Conservation (phyloP, 306 rosid species). For the Rosa chinensis region DNA sequence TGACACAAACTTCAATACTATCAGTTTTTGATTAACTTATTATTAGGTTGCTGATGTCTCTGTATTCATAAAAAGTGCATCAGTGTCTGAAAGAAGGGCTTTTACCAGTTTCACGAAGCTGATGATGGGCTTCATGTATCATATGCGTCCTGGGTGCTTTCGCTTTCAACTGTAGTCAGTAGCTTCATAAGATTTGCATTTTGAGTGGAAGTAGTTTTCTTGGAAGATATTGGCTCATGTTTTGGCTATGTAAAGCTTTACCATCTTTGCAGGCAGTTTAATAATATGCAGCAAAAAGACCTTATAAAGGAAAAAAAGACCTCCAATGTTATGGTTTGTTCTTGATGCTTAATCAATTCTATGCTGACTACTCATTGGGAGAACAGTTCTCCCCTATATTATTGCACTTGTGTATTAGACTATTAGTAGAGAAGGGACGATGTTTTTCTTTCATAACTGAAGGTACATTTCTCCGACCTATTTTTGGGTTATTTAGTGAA, state of each 20-base stretch:
- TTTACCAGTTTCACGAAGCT: constrained; percentile 21
- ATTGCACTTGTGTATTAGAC: not conserved
- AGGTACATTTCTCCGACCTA: not conserved
- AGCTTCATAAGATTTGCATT: constrained; percentile 18
- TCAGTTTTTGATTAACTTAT: constrained; percentile 35
- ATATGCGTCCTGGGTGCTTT: constrained; percentile 36
- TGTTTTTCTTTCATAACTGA: not conserved
- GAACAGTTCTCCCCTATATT: not conserved
- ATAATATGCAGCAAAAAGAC: constrained; percentile 48
- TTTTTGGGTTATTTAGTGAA: not conserved
- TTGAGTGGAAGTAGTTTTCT: constrained; percentile 35
- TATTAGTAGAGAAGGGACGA: not conserved
- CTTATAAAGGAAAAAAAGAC: constrained; percentile 22
- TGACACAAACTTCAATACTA: constrained; percentile 33
- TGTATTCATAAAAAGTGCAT: constrained; percentile 24
- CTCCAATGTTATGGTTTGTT: not conserved
- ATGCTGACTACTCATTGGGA: not conserved
- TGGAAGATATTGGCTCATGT: constrained; percentile 27
- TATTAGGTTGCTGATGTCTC: constrained; percentile 44
- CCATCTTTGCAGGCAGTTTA: constrained; percentile 36
- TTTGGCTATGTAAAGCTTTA: constrained; percentile 34
- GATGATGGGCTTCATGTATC: constrained; percentile 42
- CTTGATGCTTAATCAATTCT: not conserved
- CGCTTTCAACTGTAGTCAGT: constrained; percentile 29
- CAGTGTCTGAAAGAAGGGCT: constrained; percentile 25